phyloP scores from a whole-genome alignment of 2,329 filamentous ascomycete genomes.

The Alternaria novae-zelandiae region DNA sequence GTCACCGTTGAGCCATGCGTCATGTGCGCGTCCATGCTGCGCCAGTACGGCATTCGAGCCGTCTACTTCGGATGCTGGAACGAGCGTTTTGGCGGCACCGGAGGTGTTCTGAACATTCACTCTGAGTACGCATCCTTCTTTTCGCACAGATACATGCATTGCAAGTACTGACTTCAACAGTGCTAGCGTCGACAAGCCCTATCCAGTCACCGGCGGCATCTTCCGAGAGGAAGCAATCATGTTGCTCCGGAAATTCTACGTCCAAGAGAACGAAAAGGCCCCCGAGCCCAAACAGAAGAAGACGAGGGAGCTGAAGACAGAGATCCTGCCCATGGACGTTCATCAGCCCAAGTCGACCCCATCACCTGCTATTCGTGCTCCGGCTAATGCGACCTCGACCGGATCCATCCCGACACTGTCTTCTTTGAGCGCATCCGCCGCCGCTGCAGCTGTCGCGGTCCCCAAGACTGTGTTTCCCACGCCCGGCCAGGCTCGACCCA shows the following conservation, averaged over 20 bases:
- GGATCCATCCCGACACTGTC: constrained; percentile 8
- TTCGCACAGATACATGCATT: neutral
- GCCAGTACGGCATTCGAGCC: constrained; percentile 84
- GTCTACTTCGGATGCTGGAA: constrained; percentile 97
- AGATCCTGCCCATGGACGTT: constrained; percentile 57
- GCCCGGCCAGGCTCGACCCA: constrained; percentile 1
- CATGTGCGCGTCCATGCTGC: constrained; percentile 94
- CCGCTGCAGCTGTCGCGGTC: neutral
- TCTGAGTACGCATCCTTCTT: constrained; percentile 57
- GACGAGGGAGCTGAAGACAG: constrained; percentile 67
- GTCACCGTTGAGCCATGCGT: constrained; percentile 98
- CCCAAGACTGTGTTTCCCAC: constrained; percentile 1
- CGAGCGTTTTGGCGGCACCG: constrained; percentile 95
- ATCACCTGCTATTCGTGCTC: constrained; percentile 21
- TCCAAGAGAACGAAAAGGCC: constrained; percentile 93
- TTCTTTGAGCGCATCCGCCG: constrained; percentile 6
- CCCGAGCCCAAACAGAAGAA: constrained; percentile 70
- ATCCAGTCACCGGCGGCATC: constrained; percentile 84
- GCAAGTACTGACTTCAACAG: constrained; percentile 41
- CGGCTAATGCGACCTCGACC: constrained; percentile 1
- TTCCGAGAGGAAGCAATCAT: constrained; percentile 93
- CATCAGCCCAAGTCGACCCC: constrained; percentile 44
- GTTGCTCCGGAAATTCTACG: constrained; percentile 90
- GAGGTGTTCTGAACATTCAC: constrained; percentile 89
- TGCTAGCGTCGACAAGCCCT: constrained; percentile 76